Conservation (phyloP, 2,329 filamentous ascomycete species). For the Cladophialophora exuberans region DNA sequence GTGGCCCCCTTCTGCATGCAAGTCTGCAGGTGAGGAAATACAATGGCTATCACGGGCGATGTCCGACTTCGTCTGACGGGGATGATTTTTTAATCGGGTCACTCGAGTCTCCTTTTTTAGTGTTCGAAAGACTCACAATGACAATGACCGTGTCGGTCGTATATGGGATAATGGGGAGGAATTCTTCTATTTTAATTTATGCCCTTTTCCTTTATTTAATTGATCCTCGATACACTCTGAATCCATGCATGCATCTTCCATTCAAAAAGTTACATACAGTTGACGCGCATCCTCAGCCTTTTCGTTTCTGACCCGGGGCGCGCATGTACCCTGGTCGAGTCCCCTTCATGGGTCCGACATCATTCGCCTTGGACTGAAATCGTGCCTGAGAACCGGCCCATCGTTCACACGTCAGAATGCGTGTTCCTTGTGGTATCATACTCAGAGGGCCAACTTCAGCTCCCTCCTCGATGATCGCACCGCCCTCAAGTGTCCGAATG, state of each 20-base stretch:
- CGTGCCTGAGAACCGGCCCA: conserved; percentile 5
- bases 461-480: background rate
- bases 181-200: too few relatives aligned
- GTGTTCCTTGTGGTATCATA: conserved; percentile 2
- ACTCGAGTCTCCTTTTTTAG: too few relatives aligned
- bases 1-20: too few relatives aligned
- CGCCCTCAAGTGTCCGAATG: conserved; percentile 5
- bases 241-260: background rate
- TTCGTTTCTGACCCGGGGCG: background rate
- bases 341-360: conserved; percentile 2
- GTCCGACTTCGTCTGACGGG: too few relatives aligned
- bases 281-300: too few relatives aligned
- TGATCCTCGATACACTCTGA: too few relatives aligned
- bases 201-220: background rate
- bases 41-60: too few relatives aligned
- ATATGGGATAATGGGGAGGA: too few relatives aligned
- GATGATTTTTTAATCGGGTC: too few relatives aligned
- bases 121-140: too few relatives aligned
- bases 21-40: too few relatives aligned
- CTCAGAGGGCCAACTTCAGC: conserved; percentile 8
- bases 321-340: background rate
- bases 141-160: too few relatives aligned
- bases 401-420: background rate
- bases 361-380: background rate
- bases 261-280: background rate